phyloP scores from a whole-genome alignment of 2,329 filamentous ascomycete species.

The Cladosporium halotolerans region DNA sequence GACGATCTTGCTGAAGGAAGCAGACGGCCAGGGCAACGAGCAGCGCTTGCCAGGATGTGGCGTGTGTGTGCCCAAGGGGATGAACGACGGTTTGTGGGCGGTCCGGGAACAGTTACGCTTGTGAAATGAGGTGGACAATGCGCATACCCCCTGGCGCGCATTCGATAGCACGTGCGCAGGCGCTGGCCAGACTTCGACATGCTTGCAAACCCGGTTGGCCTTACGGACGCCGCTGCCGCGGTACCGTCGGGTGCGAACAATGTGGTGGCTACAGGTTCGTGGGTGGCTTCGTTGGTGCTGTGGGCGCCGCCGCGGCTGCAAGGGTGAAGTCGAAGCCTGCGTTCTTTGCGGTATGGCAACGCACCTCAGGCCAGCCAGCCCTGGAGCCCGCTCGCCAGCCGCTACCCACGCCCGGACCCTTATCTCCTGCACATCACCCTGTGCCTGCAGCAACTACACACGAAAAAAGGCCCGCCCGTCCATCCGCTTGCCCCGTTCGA shows the following conservation, averaged over 20 bases:
- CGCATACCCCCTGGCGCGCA: conserved; percentile 1
- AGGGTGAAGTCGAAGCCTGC: background rate
- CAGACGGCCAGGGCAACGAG: background rate
- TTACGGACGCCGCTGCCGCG: too few relatives aligned
- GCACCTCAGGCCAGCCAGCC: background rate
- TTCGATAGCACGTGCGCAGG: background rate
- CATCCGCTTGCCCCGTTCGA: background rate
- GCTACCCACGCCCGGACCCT: background rate
- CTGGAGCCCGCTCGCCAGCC: background rate
- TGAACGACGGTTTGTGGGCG: background rate
- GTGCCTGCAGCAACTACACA: background rate
- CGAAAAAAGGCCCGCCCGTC: background rate
- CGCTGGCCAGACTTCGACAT: too few relatives aligned
- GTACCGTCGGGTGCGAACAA: too few relatives aligned
- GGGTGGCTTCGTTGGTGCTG: background rate
- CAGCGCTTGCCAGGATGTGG: conserved; percentile 3
- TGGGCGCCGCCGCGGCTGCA: background rate
- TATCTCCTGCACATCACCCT: background rate
- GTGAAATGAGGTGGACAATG: conserved; percentile 9
- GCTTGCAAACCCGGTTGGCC: too few relatives aligned
- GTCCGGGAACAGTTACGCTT: conserved; percentile 2
- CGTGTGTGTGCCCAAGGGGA: conserved; percentile 9
- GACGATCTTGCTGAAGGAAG: conserved; percentile 1
- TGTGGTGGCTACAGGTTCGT: too few relatives aligned
- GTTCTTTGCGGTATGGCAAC: background rate